These are phyloP conservation scores for Amylocystis lapponica DNA, from an alignment of 768 basidiomycete genomes.

Conservation along the genomic window DNA sequence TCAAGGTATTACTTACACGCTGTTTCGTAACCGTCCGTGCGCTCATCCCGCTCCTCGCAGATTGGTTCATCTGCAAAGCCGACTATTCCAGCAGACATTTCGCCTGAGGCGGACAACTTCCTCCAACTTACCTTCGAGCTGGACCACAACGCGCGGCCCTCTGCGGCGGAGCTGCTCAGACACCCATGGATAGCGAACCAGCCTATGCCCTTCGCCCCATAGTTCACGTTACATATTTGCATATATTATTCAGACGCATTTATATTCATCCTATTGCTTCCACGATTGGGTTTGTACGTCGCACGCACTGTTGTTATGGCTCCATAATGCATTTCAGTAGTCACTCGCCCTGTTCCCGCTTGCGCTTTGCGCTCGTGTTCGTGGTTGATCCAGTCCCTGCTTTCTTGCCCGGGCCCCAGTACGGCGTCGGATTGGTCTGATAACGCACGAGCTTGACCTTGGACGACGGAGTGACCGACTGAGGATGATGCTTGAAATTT, in stretches of 20 bases:
- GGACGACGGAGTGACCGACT: conserved; percentile 51
- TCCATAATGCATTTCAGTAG: background rate
- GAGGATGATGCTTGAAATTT: conserved; percentile 74
- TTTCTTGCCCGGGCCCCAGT: conserved; percentile 88
- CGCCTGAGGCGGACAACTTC: conserved; percentile 82
- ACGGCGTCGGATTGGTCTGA: conserved; percentile 82
- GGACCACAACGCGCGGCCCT: conserved; percentile 74
- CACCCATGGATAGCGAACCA: conserved; percentile 59
- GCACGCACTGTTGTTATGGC: background rate
- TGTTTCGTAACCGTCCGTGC: background rate
- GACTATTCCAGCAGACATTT: conserved; percentile 86
- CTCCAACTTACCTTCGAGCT: conserved; percentile 82
- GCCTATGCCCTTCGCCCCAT: conserved; percentile 12
- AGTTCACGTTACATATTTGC: background rate
- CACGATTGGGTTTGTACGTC: background rate
- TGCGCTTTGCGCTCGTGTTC: conserved; percentile 31
- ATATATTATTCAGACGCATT: background rate
- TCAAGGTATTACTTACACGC: conserved; percentile 55
- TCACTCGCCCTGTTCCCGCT: conserved; percentile 27
- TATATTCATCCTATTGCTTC: background rate
- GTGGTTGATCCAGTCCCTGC: conserved; percentile 44
- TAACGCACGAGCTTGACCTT: conserved; percentile 81
- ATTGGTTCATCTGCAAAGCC: conserved; percentile 91
- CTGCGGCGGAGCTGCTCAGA: conserved; percentile 67
- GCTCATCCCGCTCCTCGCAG: conserved; percentile 32